A percentile compares a stretch with the other conserved stretches of the same genome.
Conservation (phyloP, 352 stramenopile species). For the Phytophthora podocarpi region DNA sequence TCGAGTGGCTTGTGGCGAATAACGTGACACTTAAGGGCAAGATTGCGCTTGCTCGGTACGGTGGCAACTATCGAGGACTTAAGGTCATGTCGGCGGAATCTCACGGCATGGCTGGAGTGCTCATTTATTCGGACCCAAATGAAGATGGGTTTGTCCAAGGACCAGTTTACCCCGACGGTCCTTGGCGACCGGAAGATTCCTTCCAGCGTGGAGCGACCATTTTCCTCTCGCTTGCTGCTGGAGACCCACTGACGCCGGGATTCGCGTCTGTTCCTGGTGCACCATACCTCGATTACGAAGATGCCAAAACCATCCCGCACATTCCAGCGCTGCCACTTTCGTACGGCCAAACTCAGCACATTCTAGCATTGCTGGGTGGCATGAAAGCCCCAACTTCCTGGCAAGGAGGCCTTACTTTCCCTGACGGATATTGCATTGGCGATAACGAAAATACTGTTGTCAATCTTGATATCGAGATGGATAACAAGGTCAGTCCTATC, state of each 20-base stretch:
- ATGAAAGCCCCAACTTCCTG: slow-evolving; percentile 50
- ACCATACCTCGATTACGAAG: slow-evolving; percentile 38
- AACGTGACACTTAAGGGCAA: slow-evolving; percentile 61
- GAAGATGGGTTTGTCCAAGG: slow-evolving; percentile 70
- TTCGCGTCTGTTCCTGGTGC: slow-evolving; percentile 45
- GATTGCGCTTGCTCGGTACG: slow-evolving; percentile 75
- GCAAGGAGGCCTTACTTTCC: slow-evolving; percentile 57
- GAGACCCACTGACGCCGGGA: slow-evolving; percentile 55
- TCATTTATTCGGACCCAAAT: slow-evolving; percentile 80
- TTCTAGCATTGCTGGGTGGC: slow-evolving; percentile 66
- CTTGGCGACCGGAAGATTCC: slow-evolving; percentile 53
- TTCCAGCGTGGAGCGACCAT: slow-evolving; percentile 73
- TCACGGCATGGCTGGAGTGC: slow-evolving; percentile 52
- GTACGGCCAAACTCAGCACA: slow-evolving; percentile 74
- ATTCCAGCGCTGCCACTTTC: slow-evolving; percentile 58
- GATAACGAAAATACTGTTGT: slow-evolving; percentile 52
- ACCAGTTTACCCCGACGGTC: slow-evolving; percentile 63
- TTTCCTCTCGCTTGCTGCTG: slow-evolving; percentile 63
- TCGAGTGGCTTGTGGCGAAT: slow-evolving; percentile 53
- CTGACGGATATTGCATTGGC: slow-evolving; percentile 67
- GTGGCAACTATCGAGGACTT: slow-evolving; percentile 49
- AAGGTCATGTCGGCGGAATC: slow-evolving; percentile 72
- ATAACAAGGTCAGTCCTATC: slow-evolving; percentile 76
- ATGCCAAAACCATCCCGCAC: slow-evolving; percentile 48
- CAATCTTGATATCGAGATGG: slow-evolving; percentile 64